Conservation (phyloP, 2,329 filamentous ascomycete species). For the Pezicula rhizophila region DNA sequence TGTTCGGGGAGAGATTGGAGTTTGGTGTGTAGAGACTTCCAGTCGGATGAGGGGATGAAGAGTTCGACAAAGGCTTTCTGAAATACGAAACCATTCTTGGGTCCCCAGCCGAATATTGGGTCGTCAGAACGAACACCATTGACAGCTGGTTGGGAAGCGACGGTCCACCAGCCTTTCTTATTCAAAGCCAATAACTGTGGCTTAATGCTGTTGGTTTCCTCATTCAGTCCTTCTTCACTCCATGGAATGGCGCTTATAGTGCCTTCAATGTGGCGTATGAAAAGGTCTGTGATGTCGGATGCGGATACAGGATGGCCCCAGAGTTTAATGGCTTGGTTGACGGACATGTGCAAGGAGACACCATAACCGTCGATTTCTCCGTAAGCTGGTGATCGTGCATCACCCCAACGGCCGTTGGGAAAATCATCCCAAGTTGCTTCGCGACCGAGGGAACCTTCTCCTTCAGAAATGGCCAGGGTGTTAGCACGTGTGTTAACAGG, state of each 20-base stretch:
- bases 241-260: conserved; percentile 79
- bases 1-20: conserved; percentile 57
- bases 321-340: conserved; percentile 73
- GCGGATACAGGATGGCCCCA: conserved; percentile 73
- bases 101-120: conserved; percentile 86
- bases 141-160: conserved; percentile 90
- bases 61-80: conserved; percentile 98
- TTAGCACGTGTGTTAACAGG: conserved; percentile 74
- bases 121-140: conserved; percentile 77
- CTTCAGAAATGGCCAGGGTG: conserved; percentile 89
- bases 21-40: conserved; percentile 57
- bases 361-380: conserved; percentile 98
- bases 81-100: conserved; percentile 87
- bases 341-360: conserved; percentile 85
- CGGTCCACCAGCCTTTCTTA: conserved; percentile 84
- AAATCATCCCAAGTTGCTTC: conserved; percentile 99
- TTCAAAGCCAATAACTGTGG: conserved; percentile 72
- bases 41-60: conserved; percentile 74
- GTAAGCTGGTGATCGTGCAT: conserved; percentile 86
- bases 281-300: conserved; percentile 72
- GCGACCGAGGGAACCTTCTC: conserved; percentile 79
- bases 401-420: conserved; percentile 92
- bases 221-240: conserved; percentile 82
- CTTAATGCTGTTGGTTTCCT: conserved; percentile 79
- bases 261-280: conserved; percentile 75